These are phyloP conservation scores for Aspergillus amoenus DNA, from an alignment of 2,329 filamentous ascomycete genomes.

Conservation along the genomic window DNA sequence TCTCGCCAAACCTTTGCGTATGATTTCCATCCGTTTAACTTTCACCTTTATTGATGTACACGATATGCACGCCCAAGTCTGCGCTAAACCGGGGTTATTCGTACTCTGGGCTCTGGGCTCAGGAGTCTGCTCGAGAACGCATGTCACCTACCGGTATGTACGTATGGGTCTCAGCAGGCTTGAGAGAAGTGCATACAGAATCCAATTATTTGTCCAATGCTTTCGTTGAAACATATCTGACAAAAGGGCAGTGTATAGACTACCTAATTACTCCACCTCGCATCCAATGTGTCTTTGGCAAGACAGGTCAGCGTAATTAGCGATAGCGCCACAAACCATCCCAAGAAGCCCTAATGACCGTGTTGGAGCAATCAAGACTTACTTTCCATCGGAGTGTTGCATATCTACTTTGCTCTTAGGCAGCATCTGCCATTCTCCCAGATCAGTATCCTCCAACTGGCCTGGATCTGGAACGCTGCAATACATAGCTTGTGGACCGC, in stretches of 20 bases:
- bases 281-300: too few relatives aligned
- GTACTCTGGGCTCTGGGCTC: too few relatives aligned
- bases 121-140: neutral
- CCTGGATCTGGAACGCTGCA: neutral
- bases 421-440: too few relatives aligned
- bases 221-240: too few relatives aligned
- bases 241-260: too few relatives aligned
- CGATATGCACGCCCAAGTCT: neutral
- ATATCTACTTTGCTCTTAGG: too few relatives aligned
- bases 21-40: conserved; percentile 1
- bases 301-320: neutral
- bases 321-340: neutral
- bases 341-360: neutral
- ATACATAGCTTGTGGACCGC: neutral
- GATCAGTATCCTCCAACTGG: neutral
- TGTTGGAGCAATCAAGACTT: neutral
- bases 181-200: too few relatives aligned
- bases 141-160: too few relatives aligned
- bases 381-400: neutral
- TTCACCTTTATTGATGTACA: conserved; percentile 3
- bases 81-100: neutral
- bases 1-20: neutral
- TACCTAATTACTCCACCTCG: too few relatives aligned
- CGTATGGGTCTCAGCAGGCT: too few relatives aligned
- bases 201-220: neutral